These are phyloP conservation scores for Pisolithus tinctorius DNA, from an alignment of 768 basidiomycete species.

Conservation along the genomic window DNA sequence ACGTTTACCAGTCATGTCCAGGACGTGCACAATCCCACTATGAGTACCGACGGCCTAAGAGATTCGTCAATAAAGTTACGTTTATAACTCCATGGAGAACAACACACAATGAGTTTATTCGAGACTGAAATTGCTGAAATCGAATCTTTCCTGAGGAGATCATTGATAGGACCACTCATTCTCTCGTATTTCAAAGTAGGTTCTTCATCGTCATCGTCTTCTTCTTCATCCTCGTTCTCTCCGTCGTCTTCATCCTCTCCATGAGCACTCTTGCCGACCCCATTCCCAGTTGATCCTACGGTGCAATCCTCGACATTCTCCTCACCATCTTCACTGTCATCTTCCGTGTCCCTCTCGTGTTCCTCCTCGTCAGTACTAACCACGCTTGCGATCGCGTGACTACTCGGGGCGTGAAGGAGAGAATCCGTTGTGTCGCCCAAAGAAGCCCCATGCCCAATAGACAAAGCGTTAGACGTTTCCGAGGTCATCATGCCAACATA, in stretches of 20 bases:
- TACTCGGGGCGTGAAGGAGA: neutral
- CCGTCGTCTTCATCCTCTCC: slow-evolving; percentile 17
- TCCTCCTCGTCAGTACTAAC: neutral
- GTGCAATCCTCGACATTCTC: slow-evolving; percentile 5
- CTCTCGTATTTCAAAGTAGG: slow-evolving; percentile 89
- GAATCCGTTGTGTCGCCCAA: neutral
- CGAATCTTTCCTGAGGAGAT: slow-evolving; percentile 83
- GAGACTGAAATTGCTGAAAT: slow-evolving; percentile 78
- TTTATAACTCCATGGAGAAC: neutral
- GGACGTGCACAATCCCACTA: slow-evolving; percentile 83
- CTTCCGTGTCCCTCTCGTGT: slow-evolving; percentile 3
- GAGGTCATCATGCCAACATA: neutral
- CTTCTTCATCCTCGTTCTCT: slow-evolving; percentile 38
- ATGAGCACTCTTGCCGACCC: neutral
- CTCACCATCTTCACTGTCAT: neutral
- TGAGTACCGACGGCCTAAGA: slow-evolving; percentile 86
- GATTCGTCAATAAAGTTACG: neutral
- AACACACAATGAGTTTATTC: slow-evolving; percentile 59
- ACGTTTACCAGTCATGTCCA: slow-evolving; percentile 71
- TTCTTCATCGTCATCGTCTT: slow-evolving; percentile 82
- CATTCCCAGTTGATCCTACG: neutral
- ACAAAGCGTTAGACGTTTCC: neutral
- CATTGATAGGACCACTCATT: slow-evolving; percentile 62
- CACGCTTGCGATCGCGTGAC: slow-evolving; percentile 16
- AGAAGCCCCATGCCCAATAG: neutral